A percentile compares a stretch with the other conserved stretches of the same genome.
phyloP scores from a whole-genome alignment of 805 yeast genomes.

The Candida palmyrensis region DNA sequence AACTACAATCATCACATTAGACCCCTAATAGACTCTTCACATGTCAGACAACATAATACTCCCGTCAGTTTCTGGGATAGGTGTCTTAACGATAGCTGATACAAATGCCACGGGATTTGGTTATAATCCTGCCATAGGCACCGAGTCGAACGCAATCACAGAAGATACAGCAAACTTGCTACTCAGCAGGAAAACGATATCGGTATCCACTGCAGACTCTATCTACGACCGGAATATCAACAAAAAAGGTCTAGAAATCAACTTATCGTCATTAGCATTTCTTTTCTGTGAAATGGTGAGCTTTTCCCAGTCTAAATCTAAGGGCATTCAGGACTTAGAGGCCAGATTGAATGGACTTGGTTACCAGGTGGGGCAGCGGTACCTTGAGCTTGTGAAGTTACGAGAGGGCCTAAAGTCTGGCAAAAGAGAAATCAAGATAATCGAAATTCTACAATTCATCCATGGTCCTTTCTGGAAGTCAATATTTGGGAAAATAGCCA shows the following conservation, averaged over 20 bases:
- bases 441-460: constrained; percentile 68
- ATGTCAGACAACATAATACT: constrained; percentile 24
- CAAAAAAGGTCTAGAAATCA: constrained; percentile 63
- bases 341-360: constrained; percentile 65
- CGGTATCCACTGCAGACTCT: constrained; percentile 30
- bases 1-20: too few species aligned
- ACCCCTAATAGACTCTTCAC: too few species aligned
- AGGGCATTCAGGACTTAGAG: constrained; percentile 60
- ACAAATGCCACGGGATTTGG: constrained; percentile 32
- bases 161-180: constrained; percentile 32
- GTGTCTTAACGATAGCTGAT: constrained; percentile 25
- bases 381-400: constrained; percentile 61
- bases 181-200: constrained; percentile 25
- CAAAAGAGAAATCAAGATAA: constrained; percentile 59
- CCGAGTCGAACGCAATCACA: constrained; percentile 34
- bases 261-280: constrained; percentile 61
- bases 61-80: constrained; percentile 25
- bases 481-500: constrained; percentile 69
- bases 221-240: constrained; percentile 65
- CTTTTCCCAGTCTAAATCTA: constrained; percentile 55
- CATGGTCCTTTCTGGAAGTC: constrained; percentile 70
- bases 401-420: constrained; percentile 60
- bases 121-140: constrained; percentile 40
- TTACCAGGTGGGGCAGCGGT: constrained; percentile 69
- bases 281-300: constrained; percentile 67